Percentiles rank a stretch among this genome's conserved stretches.
Conservation (phyloP, 164 flowering plant species). For the Saururus chinensis region DNA sequence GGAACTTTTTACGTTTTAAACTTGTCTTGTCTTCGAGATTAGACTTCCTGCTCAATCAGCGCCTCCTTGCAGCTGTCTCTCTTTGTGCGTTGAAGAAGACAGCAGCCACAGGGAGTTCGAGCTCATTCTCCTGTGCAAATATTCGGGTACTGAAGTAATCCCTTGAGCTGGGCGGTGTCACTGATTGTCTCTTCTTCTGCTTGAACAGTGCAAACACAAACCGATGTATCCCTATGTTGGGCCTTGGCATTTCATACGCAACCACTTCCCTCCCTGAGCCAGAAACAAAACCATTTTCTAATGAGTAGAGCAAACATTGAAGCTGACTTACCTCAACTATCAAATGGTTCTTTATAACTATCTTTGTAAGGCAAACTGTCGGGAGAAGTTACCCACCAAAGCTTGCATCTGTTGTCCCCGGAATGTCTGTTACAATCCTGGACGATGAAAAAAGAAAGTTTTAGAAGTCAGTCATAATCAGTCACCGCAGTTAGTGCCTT, state of each 20-base stretch:
- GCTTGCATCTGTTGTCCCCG: conserved; percentile 81
- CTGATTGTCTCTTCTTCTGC: conserved; percentile 49
- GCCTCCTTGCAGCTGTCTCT: conserved; percentile 85
- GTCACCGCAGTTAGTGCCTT: too few species aligned
- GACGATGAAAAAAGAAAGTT: background rate
- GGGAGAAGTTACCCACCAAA: conserved; percentile 57
- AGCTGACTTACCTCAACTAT: background rate
- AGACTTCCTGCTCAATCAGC: conserved; percentile 11
- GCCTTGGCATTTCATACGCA: conserved; percentile 72
- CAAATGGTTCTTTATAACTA: too few species aligned
- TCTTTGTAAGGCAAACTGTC: too few species aligned
- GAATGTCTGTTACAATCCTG: conserved; percentile 91
- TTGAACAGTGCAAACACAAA: conserved; percentile 69
- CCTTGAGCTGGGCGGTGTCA: conserved; percentile 37
- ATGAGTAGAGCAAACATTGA: too few species aligned
- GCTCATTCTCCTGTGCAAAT: conserved; percentile 55
- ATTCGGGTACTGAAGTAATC: conserved; percentile 55
- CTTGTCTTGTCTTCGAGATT: too few species aligned
- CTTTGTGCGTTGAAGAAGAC: conserved; percentile 82
- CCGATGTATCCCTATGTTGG: conserved; percentile 89
- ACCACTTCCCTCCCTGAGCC: conserved; percentile 41
- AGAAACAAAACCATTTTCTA: background rate
- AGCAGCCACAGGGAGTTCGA: conserved; percentile 81
- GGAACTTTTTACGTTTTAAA: too few species aligned
- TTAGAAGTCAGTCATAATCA: too few species aligned